Evolutionary conservation across 257 asterid genomes (phyloP), one percentile per base, ranked within the genome.

Genomic region (Plantago elongata): DNA sequence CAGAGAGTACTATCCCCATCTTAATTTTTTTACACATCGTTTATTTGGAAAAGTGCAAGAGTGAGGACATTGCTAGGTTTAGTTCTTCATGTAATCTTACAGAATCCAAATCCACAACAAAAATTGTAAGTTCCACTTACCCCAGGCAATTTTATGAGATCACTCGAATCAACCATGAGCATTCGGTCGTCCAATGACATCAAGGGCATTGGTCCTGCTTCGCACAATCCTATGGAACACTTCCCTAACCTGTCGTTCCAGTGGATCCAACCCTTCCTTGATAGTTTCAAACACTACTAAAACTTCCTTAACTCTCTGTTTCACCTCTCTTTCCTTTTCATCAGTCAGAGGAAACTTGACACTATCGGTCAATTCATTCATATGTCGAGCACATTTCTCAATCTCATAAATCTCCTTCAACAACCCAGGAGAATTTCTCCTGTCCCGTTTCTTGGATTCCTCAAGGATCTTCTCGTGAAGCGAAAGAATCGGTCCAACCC

Each of bases 401-500:
- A 89, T 72, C 66, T 80, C 95, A 17, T 71, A 74, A 73, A 93
- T 85, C 91, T 89, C 99, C 87, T 67, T 83, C 84, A 93, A 70
- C 76, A 93, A 46, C n/a, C 99, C 98, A 61, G 79, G 75, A 1
- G 86, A 54, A 51, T 83, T 86, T 68, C 86, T 69, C 72, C 96
- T 73, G 15, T 86, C 96, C 74, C 85, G 72, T 64, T 71, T 93
- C 87, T 78, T 85, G 2, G 91, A 85, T 58, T 83, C 94, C 72
- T 93, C 99, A 68, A 83, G 17, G 9, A 89, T 87, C 86, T 81
- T 81, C 75, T 89, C 99, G 46, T 89, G 97, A 14, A 93, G 96
- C 1, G 83, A 69, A 1, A 75, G 68, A 3, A 93, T 62, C 0
- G 96, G 89, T 6, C 7, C 75, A 0, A 85, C 81, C 99, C 99